Base-by-base conservation (phyloP, 768 basidiomycete genomes). In the Suillus sp. region DNA sequence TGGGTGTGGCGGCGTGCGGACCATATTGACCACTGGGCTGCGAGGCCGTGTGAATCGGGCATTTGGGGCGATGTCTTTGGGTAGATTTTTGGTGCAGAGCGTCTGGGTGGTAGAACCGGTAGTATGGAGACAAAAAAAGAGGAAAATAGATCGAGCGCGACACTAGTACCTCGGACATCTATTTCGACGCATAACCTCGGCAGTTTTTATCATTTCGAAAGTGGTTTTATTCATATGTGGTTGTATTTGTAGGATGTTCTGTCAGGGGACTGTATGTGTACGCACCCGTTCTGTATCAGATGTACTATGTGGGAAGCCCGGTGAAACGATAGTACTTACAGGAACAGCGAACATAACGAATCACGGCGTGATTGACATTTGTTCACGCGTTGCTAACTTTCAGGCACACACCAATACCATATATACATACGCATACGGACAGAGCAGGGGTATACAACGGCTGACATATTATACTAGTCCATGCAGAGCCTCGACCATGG, bases 1-100 rank as follows among this genome's bases (percentile, higher is more conserved):
- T 78, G 71, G 61, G 72, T 76, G 4, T 80, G 82, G 81, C 72
- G 73, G 30, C 74, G 82, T 30, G 72, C 72, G 9, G 25, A 27
- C 25, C 16, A 25, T 38, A 22, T 18, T 20, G 37, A 56, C 16
- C 5, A 37, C 25, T 38, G 55, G 55, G 55, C 18, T 18, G 35
- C 55, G 55, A 56, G 55, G 35, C 35, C 35, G 9, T 38, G 55
- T 56, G 37, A 27, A 25, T 25, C 16, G 18, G 25, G 37, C 18
- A 25, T 56, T 38, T 56, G 37, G 37, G 55, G 55, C 37, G 10
- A 56, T 56, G 16, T 56, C 22, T 48, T 48, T 27, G 25, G 48
- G 48, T 48, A 48, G 8, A 30, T 18, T 27, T 3, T 48, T 8
- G 48, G 16, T 48, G 48, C 25, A 16, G 3, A 48, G 14, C 25